A percentile compares a stretch with the other conserved stretches of the same genome.
Conservation (phyloP, 768 basidiomycete species). For the Holtermannia corniformis region DNA sequence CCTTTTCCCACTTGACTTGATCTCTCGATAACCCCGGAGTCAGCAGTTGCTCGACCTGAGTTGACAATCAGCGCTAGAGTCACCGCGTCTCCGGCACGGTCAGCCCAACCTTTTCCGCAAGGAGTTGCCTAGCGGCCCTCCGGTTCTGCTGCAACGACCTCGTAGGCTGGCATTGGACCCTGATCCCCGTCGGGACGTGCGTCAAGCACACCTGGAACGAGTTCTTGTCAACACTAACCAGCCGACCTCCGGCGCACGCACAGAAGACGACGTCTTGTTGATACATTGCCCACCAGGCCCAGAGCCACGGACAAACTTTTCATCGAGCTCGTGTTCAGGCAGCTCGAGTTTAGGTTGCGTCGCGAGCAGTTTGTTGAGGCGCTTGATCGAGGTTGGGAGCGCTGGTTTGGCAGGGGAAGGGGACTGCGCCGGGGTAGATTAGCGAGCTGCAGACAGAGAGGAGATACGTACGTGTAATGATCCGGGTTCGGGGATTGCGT, state of each 20-base stretch:
- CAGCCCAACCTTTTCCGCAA: constrained; percentile 72
- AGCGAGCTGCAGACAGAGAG: too few relatives aligned
- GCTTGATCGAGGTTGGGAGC: constrained; percentile 35
- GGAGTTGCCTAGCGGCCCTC: constrained; percentile 59
- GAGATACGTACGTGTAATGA: too few relatives aligned
- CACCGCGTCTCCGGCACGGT: too few relatives aligned
- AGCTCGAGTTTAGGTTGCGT: constrained; percentile 50
- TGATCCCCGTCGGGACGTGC: constrained; percentile 78
- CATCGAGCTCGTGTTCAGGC: constrained; percentile 71
- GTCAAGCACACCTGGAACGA: constrained; percentile 64
- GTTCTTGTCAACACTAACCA: background rate
- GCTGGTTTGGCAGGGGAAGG: constrained; percentile 6
- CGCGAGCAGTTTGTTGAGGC: constrained; percentile 32
- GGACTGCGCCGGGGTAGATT: background rate
- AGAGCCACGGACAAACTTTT: constrained; percentile 76
- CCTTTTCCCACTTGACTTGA: constrained; percentile 59
- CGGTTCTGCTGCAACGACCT: constrained; percentile 73
- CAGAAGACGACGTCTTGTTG: constrained; percentile 72
- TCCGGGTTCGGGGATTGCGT: too few relatives aligned
- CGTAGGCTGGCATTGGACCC: constrained; percentile 80
- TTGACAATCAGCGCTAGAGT: too few relatives aligned
- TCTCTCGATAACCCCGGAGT: constrained; percentile 48
- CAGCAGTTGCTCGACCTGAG: constrained; percentile 17
- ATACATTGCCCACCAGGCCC: constrained; percentile 95
- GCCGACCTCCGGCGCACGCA: constrained; percentile 3